Evolutionary conservation across 331 rosid species (phyloP).

Genomic region (Arachis monticola): DNA sequence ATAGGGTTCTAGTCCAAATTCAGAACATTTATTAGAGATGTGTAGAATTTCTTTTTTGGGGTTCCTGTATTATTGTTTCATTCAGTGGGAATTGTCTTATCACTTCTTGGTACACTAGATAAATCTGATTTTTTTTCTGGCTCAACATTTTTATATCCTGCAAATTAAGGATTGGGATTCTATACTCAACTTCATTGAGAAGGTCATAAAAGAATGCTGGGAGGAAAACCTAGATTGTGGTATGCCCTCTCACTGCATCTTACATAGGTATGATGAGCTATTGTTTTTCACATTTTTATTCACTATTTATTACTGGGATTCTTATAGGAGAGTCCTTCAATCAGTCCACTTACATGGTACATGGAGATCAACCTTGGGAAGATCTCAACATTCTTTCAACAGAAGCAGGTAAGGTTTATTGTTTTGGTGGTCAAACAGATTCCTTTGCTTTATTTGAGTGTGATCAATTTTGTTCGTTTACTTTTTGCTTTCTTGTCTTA

Average conservation of each 20-base stretch:
- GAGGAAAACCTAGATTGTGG: conserved; percentile 54
- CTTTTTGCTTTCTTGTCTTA: conserved; percentile 15
- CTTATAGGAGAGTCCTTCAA: conserved; percentile 49
- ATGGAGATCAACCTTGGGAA: conserved; percentile 45
- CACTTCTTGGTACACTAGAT: conserved; percentile 2
- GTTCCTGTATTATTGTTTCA: conserved; percentile 11
- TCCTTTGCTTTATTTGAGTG: conserved; percentile 26
- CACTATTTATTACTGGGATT: conserved; percentile 36
- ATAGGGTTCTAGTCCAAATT: conserved; percentile 27
- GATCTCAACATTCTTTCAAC: conserved; percentile 41
- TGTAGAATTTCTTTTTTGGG: conserved; percentile 14
- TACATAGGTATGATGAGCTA: conserved; percentile 32
- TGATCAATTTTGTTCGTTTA: conserved; percentile 38
- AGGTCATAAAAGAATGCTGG: conserved; percentile 66
- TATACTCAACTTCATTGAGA: conserved; percentile 60
- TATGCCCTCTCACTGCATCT: conserved; percentile 47
- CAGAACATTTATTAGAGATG: conserved; percentile 24
- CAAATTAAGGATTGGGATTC: conserved; percentile 68
- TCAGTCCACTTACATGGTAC: conserved; percentile 38
- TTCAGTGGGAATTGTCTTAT: conserved; percentile 12
- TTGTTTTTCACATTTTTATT: conserved; percentile 25
- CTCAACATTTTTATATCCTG: conserved; percentile 17
- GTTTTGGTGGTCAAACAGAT: conserved; percentile 32
- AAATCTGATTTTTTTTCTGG: conserved; percentile 21
- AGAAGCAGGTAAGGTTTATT: conserved; percentile 50